Evolutionary conservation across 371 early-diverging fungal genomes (phyloP).

Genomic region (Apophysomyces trapeziformis): DNA sequence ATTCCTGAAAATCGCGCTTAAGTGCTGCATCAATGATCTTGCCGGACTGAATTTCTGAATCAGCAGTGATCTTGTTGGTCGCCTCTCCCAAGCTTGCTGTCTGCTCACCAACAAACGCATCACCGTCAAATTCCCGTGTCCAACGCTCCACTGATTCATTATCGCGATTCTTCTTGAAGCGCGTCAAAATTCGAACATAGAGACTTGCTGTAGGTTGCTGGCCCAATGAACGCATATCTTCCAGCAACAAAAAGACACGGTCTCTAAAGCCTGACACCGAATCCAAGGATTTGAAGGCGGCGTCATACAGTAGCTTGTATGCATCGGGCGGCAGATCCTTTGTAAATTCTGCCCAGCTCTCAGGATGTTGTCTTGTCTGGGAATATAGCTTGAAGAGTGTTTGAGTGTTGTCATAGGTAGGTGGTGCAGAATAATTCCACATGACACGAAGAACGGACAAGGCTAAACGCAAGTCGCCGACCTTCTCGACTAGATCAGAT

Average conservation of each 20-base stretch:
- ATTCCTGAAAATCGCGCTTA: slow-evolving; percentile 31
- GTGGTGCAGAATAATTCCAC: slow-evolving; percentile 5
- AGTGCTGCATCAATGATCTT: slow-evolving; percentile 34
- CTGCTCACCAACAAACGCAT: not conserved
- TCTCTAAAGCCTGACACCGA: slow-evolving; percentile 9
- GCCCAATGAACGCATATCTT: slow-evolving; percentile 14
- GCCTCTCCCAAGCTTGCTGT: not conserved
- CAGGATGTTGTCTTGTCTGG: slow-evolving; percentile 11
- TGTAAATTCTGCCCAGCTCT: slow-evolving; percentile 14
- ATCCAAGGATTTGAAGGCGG: slow-evolving; percentile 12
- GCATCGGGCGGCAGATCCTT: slow-evolving; percentile 24
- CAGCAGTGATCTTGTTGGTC: slow-evolving; percentile 14
- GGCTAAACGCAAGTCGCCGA: not conserved
- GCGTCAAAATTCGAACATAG: slow-evolving; percentile 23
- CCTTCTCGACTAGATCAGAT: slow-evolving; percentile 17
- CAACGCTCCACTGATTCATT: slow-evolving; percentile 38
- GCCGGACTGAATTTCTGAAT: slow-evolving; percentile 34
- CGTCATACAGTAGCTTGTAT: slow-evolving; percentile 23
- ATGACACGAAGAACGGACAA: not conserved
- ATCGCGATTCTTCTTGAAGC: slow-evolving; percentile 24
- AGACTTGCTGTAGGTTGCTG: slow-evolving; percentile 18
- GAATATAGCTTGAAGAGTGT: not conserved
- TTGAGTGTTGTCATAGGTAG: not conserved
- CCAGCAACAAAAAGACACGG: slow-evolving; percentile 15
- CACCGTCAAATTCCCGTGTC: slow-evolving; percentile 32